A percentile compares a stretch with the other conserved stretches of the same genome.
These are phyloP conservation scores for Diaporthe aspalathi DNA, from an alignment of 2,329 filamentous ascomycete genomes.

Conservation along the genomic window DNA sequence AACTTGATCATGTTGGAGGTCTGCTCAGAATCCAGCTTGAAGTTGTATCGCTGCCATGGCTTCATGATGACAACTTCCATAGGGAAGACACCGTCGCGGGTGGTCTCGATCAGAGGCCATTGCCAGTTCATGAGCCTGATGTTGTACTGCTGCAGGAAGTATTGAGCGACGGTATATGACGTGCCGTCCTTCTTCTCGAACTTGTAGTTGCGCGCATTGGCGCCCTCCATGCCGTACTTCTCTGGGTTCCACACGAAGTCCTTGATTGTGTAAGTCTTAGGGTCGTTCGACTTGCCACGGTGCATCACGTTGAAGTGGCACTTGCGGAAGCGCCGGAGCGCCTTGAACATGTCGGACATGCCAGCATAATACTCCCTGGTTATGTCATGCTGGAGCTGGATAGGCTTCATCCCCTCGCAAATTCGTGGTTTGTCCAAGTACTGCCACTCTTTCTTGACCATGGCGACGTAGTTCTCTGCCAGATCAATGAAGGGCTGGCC, in stretches of 20 bases:
- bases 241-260: slow-evolving; percentile 59
- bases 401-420: slow-evolving; percentile 32
- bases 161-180: slow-evolving; percentile 60
- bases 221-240: slow-evolving; percentile 58
- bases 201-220: slow-evolving; percentile 61
- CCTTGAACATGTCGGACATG: slow-evolving; percentile 64
- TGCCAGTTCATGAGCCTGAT: slow-evolving; percentile 51
- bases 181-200: slow-evolving; percentile 67
- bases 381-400: neutral
- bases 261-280: slow-evolving; percentile 64
- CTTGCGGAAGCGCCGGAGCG: slow-evolving; percentile 64
- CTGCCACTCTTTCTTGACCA: slow-evolving; percentile 43
- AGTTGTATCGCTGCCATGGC: slow-evolving; percentile 69
- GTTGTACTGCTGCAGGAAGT: slow-evolving; percentile 68
- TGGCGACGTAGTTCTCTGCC: slow-evolving; percentile 45
- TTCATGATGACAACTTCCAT: slow-evolving; percentile 69
- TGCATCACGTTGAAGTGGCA: slow-evolving; percentile 69
- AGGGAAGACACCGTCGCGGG: slow-evolving; percentile 66
- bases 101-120: slow-evolving; percentile 69
- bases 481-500: slow-evolving; percentile 54
- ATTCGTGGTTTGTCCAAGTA: slow-evolving; percentile 18
- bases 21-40: slow-evolving; percentile 71
- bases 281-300: slow-evolving; percentile 57
- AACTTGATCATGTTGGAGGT: slow-evolving; percentile 93
- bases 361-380: slow-evolving; percentile 30